Percentiles rank a stretch among this genome's conserved stretches.
Conservation (phyloP, 2,329 filamentous ascomycete species). For the Fusarium haematococcum region DNA sequence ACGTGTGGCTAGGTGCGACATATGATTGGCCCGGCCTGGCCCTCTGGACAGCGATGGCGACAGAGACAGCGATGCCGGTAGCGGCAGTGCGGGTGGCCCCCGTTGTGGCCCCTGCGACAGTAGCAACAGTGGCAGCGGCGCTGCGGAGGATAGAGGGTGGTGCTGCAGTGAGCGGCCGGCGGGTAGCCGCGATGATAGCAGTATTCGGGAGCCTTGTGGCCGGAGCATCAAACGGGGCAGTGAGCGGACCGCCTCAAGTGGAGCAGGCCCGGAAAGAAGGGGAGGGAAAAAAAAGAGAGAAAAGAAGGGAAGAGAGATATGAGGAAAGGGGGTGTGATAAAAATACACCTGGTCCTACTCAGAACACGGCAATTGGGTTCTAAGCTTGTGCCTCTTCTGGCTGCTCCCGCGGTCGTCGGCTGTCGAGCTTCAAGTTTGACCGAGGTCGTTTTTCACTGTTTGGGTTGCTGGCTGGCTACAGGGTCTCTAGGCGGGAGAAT, state of each 20-base stretch:
- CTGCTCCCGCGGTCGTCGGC: conserved; percentile 38
- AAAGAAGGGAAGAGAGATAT: conserved; percentile 14
- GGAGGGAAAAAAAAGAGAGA: conserved; percentile 9
- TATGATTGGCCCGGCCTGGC: conserved; percentile 43
- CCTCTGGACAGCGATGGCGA: conserved; percentile 22
- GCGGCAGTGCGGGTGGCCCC: conserved; percentile 7
- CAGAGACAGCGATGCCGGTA: neutral
- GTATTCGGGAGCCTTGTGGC: conserved; percentile 28
- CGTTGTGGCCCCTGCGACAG: conserved; percentile 7
- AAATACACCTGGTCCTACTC: conserved; percentile 18
- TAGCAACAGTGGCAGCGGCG: conserved; percentile 13
- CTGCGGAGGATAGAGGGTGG: conserved; percentile 5
- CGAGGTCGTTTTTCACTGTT: conserved; percentile 32
- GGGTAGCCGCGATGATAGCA: conserved; percentile 29
- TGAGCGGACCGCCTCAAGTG: conserved; percentile 33
- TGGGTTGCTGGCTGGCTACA: neutral
- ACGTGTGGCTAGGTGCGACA: conserved; percentile 39
- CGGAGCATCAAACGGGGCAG: conserved; percentile 36
- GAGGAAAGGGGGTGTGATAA: conserved; percentile 11
- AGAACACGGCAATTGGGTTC: conserved; percentile 7
- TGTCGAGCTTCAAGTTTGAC: conserved; percentile 30
- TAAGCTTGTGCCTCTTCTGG: conserved; percentile 19
- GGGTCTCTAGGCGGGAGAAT: conserved; percentile 17
- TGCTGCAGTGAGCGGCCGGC: conserved; percentile 14
- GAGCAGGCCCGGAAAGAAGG: conserved; percentile 44